Evolutionary conservation across 2,329 filamentous ascomycete species (phyloP).

Genomic region (Grosmannia serpens): DNA sequence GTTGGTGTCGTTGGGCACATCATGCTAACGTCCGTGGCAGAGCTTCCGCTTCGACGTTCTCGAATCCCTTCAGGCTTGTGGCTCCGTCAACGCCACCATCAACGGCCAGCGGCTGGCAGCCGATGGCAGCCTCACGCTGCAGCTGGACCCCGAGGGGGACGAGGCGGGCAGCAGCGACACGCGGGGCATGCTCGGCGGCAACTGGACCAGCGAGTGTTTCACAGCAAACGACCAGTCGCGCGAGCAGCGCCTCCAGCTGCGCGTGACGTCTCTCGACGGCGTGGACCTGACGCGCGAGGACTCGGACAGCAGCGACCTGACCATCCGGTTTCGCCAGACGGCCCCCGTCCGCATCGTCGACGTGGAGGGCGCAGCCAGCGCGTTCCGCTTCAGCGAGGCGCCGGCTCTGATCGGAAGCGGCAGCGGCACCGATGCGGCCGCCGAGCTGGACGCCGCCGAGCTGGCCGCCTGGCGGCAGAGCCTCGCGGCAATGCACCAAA

Average conservation of each 20-base stretch:
- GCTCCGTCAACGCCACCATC: slow-evolving; percentile 33
- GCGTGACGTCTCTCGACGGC: slow-evolving; percentile 30
- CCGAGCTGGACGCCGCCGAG: slow-evolving; percentile 6
- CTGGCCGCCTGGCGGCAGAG: slow-evolving; percentile 10
- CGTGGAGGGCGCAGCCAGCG: slow-evolving; percentile 28
- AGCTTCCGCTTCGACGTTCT: slow-evolving; percentile 32
- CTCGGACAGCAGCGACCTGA: slow-evolving; percentile 23
- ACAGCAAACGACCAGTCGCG: slow-evolving; percentile 25
- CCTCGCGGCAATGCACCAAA: slow-evolving; percentile 5
- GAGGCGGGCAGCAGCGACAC: neutral
- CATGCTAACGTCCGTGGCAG: slow-evolving; percentile 10
- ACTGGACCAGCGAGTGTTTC: slow-evolving; percentile 37
- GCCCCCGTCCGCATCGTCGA: slow-evolving; percentile 29
- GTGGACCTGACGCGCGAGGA: slow-evolving; percentile 16
- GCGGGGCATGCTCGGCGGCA: slow-evolving; percentile 25
- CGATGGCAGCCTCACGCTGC: slow-evolving; percentile 29
- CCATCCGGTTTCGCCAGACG: slow-evolving; percentile 34
- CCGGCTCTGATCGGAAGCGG: neutral
- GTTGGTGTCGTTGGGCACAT: too few relatives aligned
- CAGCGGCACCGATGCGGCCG: neutral
- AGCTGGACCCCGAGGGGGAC: slow-evolving; percentile 20
- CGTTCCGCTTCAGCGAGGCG: slow-evolving; percentile 13
- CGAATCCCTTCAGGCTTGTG: slow-evolving; percentile 33
- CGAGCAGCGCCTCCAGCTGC: slow-evolving; percentile 33
- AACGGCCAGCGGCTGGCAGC: slow-evolving; percentile 31